phyloP scores from a whole-genome alignment of 2,329 filamentous ascomycete species.

The Penicillium sp. region DNA sequence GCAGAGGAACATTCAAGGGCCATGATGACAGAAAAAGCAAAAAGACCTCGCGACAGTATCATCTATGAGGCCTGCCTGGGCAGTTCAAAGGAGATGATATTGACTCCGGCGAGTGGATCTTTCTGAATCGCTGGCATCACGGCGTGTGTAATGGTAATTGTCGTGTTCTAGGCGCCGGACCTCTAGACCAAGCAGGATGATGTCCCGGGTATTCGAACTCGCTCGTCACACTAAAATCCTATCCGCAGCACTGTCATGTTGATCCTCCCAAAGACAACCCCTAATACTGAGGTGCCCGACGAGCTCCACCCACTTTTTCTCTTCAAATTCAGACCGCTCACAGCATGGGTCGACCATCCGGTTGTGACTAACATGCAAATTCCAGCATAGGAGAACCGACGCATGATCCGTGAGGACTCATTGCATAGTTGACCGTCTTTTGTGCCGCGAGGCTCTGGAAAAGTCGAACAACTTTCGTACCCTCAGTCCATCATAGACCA shows the following conservation, averaged over 20 bases:
- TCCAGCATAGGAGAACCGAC: constrained; percentile 56
- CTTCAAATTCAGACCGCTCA: constrained; percentile 30
- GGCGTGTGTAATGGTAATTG: constrained; percentile 48
- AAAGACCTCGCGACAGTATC: constrained; percentile 56
- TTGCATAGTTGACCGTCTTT: constrained; percentile 49
- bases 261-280: constrained; percentile 50
- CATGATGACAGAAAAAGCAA: constrained; percentile 41
- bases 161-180: constrained; percentile 35
- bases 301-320: constrained; percentile 53
- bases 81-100: constrained; percentile 20
- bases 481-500: constrained; percentile 32
- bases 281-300: constrained; percentile 49
- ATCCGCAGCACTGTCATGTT: constrained; percentile 19
- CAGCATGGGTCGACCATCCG: constrained; percentile 55
- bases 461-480: constrained; percentile 35
- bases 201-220: constrained; percentile 20
- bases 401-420: constrained; percentile 41
- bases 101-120: constrained; percentile 60
- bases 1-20: constrained; percentile 29
- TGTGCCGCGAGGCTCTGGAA: constrained; percentile 47
- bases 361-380: constrained; percentile 61
- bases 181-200: constrained; percentile 17
- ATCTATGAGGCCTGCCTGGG: constrained; percentile 27
- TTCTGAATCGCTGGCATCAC: constrained; percentile 21
- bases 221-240: constrained; percentile 10